Evolutionary conservation across 805 yeast species (phyloP), one percentile per base, ranked within the genome.

Genomic region (Saccharomycopsis sp.): DNA sequence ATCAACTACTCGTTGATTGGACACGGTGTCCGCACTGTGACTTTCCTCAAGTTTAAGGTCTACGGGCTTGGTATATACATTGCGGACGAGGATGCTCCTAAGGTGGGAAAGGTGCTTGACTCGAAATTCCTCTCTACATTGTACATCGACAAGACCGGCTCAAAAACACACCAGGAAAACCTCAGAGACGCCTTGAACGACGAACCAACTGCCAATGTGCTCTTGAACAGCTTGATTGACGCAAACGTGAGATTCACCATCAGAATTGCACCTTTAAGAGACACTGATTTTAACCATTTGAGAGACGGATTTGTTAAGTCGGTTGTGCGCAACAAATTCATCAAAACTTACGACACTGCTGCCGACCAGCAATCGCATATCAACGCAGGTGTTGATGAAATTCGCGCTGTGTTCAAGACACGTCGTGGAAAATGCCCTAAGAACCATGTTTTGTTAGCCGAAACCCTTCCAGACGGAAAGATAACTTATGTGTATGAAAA

Each of bases 231-330:
- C 56, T 72, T 91, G 52, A 67, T 91, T 47, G 81, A 80, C 50
- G 70, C 80, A 9, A 81, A 83, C 14, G 79, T 86, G 40, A 79
- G 83, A 58, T 78, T 90, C 64, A 74, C 84, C 51, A 85, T 91
- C 24, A 77, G 96, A 62, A 85, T 92, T 59, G 84, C 87, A 9
- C 97, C 99, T 0, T 83, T 86, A 16, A 81, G 97, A 67, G 90
- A 88, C 69, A 92, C 98, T 0, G 97, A 92, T 71, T 91, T 87
- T 71, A 83, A 83, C 62, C 98, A 94, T 68, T 72, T 92, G 66
- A 81, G 87, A 63, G 98, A 94, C 67, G 98, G 98, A 0, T 80
- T 94, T 61, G 80, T 90, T 53, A 85, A 91, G 68, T 83, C 96
- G 12, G 53, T 57, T 41, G 57, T 61, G n/a, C 47, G 63, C 50